A percentile compares a stretch with the other conserved stretches of the same genome.
These are phyloP conservation scores for Epichloe festucae DNA, from an alignment of 2,329 filamentous ascomycete genomes.

Conservation along the genomic window DNA sequence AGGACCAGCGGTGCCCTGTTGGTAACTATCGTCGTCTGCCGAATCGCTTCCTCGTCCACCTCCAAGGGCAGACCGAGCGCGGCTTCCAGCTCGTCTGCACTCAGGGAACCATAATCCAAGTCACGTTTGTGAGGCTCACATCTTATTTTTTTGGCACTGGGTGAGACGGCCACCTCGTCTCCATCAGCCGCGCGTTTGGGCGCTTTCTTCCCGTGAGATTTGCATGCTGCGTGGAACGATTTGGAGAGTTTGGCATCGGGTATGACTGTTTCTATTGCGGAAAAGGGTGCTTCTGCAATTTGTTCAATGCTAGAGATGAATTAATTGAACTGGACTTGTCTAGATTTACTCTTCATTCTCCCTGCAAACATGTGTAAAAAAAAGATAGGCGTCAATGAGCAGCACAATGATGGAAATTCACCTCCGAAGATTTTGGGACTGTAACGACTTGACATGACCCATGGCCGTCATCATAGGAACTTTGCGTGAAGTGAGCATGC, in stretches of 20 bases:
- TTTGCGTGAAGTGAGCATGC: conserved; percentile 45
- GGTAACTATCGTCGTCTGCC: conserved; percentile 47
- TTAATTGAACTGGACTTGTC: neutral
- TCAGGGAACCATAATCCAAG: conserved; percentile 27
- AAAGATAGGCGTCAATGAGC: too few relatives aligned
- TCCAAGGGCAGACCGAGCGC: conserved; percentile 47
- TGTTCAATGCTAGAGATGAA: conserved; percentile 33
- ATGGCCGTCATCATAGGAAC: conserved; percentile 47
- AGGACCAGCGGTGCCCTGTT: conserved; percentile 75
- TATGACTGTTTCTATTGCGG: conserved; percentile 32
- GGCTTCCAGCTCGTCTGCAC: conserved; percentile 47
- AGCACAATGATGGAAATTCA: conserved; percentile 17
- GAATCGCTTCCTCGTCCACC: conserved; percentile 46
- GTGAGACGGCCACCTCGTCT: conserved; percentile 6
- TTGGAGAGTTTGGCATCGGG: conserved; percentile 36
- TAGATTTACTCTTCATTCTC: neutral
- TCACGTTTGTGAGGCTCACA: conserved; percentile 22
- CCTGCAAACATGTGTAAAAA: too few relatives aligned
- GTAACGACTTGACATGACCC: conserved; percentile 43
- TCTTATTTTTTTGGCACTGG: conserved; percentile 18
- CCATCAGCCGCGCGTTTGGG: conserved; percentile 17
- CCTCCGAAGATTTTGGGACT: conserved; percentile 42
- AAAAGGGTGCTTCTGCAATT: conserved; percentile 36
- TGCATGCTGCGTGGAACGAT: conserved; percentile 40
- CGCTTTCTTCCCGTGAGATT: conserved; percentile 32